Conservation (phyloP, 441 rosid species). For the Arabidopsis lyrata region DNA sequence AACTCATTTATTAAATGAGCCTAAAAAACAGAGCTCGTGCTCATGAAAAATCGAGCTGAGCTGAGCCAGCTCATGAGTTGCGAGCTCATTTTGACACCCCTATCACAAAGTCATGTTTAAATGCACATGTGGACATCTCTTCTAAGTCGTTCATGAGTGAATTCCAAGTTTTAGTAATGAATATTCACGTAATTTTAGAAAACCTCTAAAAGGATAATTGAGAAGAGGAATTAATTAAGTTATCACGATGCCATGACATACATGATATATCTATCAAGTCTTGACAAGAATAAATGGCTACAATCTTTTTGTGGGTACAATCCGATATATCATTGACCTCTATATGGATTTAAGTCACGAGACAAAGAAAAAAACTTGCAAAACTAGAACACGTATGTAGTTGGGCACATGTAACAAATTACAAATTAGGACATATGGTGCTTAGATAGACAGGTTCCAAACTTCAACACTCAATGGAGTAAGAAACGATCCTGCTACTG, state of each 20-base stretch:
- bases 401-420: slow-evolving; percentile 21
- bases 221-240: not conserved
- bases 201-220: not conserved
- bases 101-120: not conserved
- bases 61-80: too few relatives aligned
- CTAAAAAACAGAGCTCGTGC: too few relatives aligned
- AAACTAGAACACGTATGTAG: slow-evolving; percentile 40
- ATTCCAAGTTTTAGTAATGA: not conserved
- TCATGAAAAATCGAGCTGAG: too few relatives aligned
- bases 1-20: too few relatives aligned
- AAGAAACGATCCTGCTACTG: slow-evolving; percentile 1
- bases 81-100: too few relatives aligned
- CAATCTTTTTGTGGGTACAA: slow-evolving; percentile 18
- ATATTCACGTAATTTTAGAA: slow-evolving; percentile 14
- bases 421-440: not conserved
- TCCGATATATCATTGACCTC: slow-evolving; percentile 29
- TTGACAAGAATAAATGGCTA: slow-evolving; percentile 36
- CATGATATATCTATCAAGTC: not conserved
- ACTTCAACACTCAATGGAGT: slow-evolving; percentile 9
- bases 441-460: slow-evolving; percentile 20
- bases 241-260: not conserved
- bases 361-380: slow-evolving; percentile 21
- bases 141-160: not conserved
- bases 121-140: not conserved
- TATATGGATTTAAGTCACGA: slow-evolving; percentile 38